These are phyloP conservation scores for Cupressus sempervirens DNA, from an alignment of 75 land plant genomes.

Conservation along the genomic window DNA sequence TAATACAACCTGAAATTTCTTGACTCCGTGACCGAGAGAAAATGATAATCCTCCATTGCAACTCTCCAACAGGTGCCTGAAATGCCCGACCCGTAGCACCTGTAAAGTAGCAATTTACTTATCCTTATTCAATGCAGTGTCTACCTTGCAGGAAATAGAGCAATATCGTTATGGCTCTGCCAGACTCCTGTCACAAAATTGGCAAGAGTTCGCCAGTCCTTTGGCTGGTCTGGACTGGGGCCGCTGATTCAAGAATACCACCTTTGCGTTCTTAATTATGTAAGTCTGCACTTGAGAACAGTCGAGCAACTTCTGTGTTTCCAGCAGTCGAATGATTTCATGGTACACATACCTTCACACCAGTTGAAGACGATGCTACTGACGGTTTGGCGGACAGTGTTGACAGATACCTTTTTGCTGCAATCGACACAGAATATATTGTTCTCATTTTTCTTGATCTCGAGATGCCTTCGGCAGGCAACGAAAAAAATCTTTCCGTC, in stretches of 20 bases:
- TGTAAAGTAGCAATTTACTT: no score
- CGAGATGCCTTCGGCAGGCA: slow-evolving; percentile 13
- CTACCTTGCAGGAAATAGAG: slow-evolving; percentile 30
- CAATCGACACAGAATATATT: slow-evolving; percentile 28
- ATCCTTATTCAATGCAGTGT: no score
- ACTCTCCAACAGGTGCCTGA: no score
- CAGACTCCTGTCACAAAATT: slow-evolving; percentile 24
- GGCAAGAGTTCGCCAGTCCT: slow-evolving; percentile 21
- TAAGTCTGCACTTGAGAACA: slow-evolving; percentile 26
- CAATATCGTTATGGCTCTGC: slow-evolving; percentile 24
- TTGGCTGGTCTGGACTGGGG: slow-evolving; percentile 21
- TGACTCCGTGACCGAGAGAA: no score
- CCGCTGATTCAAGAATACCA: slow-evolving; percentile 20
- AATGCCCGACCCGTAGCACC: no score
- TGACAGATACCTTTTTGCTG: slow-evolving; percentile 21
- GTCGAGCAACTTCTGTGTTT: slow-evolving; percentile 22
- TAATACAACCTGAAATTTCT: no score
- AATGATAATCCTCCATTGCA: no score
- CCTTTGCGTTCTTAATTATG: slow-evolving; percentile 24
- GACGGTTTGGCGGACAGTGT: slow-evolving; percentile 22
- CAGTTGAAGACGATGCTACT: slow-evolving; percentile 22
- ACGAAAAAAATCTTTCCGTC: slow-evolving; percentile 21
- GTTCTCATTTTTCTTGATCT: slow-evolving; percentile 22
- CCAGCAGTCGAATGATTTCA: slow-evolving; percentile 24
- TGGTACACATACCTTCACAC: slow-evolving; percentile 29